Evolutionary conservation across 164 flowering plant genomes (phyloP).

Genomic region (Tetracentron sinense): DNA sequence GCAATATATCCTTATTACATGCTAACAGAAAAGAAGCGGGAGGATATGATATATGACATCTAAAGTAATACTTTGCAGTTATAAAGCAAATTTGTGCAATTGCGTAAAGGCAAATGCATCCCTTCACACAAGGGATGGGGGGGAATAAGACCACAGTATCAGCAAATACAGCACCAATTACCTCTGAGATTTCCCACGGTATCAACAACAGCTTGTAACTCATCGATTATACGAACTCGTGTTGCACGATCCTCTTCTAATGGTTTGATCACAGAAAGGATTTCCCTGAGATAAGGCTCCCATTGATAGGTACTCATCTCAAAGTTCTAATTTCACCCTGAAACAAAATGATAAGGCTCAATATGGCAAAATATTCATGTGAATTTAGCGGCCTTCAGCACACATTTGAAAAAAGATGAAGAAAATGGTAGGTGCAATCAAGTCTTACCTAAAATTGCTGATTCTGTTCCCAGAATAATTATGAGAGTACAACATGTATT

Average conservation of each 20-base stretch:
- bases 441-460: neutral
- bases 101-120: neutral
- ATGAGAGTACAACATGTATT: neutral
- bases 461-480: neutral
- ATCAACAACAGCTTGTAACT: conserved; percentile 41
- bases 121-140: neutral
- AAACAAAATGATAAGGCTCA: neutral
- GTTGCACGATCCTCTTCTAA: conserved; percentile 38
- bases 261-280: conserved; percentile 56
- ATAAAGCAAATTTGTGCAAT: no score
- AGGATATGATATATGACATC: no score
- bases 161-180: conserved; percentile 19
- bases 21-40: no score
- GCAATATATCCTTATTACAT: no score
- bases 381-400: neutral
- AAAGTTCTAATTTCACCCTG: neutral
- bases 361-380: neutral
- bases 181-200: conserved; percentile 71
- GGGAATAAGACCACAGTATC: neutral
- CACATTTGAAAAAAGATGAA: neutral
- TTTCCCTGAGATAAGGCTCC: conserved; percentile 43
- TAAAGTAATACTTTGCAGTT: no score
- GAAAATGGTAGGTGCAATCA: neutral
- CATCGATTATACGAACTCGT: conserved; percentile 44
- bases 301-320: conserved; percentile 37